Conservation (phyloP, 2,329 filamentous ascomycete genomes). For the Phaeosphaeriaceae sp. region DNA sequence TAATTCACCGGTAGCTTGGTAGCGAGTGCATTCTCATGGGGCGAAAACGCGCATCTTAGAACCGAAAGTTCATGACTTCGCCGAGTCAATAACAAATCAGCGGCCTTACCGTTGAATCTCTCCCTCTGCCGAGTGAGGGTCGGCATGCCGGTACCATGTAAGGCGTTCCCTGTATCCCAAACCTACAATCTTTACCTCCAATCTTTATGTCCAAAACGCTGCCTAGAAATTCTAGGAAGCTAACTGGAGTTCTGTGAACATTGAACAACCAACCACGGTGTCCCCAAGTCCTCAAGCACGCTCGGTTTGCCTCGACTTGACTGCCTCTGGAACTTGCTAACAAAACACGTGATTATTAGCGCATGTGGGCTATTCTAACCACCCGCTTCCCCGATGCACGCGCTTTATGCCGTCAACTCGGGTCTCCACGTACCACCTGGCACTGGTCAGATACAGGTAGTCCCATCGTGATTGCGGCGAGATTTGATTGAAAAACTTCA, state of each 20-base stretch:
- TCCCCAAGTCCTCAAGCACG: constrained; percentile 22
- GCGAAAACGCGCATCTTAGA: constrained; percentile 28
- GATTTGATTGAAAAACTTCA: too few species aligned
- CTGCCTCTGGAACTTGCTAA: too few species aligned
- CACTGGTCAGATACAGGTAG: neutral
- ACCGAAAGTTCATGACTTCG: constrained; percentile 19
- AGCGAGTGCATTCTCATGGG: constrained; percentile 40
- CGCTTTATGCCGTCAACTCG: neutral
- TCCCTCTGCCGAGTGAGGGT: constrained; percentile 2
- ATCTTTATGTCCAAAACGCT: too few species aligned
- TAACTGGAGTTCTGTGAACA: constrained; percentile 5
- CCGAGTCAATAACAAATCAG: constrained; percentile 11
- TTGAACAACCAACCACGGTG: constrained; percentile 21
- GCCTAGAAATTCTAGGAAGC: too few species aligned
- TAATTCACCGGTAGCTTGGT: constrained; percentile 40
- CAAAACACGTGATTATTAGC: constrained; percentile 3
- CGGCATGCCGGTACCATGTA: constrained; percentile 4
- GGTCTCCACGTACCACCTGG: neutral
- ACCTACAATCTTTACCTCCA: neutral
- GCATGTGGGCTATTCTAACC: neutral
- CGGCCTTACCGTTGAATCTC: neutral
- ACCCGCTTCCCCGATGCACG: constrained; percentile 4
- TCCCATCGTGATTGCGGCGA: neutral
- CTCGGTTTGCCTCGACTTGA: neutral
- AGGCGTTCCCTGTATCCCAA: neutral